phyloP scores from a whole-genome alignment of 164 flowering plant genomes.

The Cinnamomum chago region DNA sequence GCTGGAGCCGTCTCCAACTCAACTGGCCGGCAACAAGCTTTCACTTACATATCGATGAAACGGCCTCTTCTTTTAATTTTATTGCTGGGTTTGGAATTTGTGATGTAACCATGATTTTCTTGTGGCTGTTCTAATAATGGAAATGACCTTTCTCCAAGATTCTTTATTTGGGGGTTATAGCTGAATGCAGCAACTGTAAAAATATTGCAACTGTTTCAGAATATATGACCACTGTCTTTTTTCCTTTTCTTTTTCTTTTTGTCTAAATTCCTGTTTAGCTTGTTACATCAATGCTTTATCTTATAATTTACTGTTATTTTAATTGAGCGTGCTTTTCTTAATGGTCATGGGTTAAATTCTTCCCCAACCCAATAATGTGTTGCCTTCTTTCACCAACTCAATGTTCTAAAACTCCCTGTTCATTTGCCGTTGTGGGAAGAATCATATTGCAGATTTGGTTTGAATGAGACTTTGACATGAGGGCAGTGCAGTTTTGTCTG shows the following conservation, averaged over 20 bases:
- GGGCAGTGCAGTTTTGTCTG: too few species aligned
- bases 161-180: neutral
- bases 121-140: neutral
- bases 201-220: conserved; percentile 4
- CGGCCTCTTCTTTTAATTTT: neutral
- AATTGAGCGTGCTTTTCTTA: neutral
- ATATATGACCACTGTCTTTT: neutral
- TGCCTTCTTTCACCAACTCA: neutral
- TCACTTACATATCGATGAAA: conserved; percentile 9
- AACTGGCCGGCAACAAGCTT: neutral
- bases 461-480: too few species aligned
- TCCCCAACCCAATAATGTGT: neutral
- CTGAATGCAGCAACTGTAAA: conserved; percentile 6
- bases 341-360: neutral
- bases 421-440: too few species aligned
- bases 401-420: too few species aligned
- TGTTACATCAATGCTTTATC: neutral
- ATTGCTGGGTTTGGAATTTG: neutral
- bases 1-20: neutral
- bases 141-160: neutral
- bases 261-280: neutral
- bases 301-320: neutral
- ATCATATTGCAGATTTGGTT: too few species aligned
- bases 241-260: neutral
- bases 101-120: neutral